Base-by-base conservation (phyloP, 345 rosid genomes). In the Laguncularia racemosa region DNA sequence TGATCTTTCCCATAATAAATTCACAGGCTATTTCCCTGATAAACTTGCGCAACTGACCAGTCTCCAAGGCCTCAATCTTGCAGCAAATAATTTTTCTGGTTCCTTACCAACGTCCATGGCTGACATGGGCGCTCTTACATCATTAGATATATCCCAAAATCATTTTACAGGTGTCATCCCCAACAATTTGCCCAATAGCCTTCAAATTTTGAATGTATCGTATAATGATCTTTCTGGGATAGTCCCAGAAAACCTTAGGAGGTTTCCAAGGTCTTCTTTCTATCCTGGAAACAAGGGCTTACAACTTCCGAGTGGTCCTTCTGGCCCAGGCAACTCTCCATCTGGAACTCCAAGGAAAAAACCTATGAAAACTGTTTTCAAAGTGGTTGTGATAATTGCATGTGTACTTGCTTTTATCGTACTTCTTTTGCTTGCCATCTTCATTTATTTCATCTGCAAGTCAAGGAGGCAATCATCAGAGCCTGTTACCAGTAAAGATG, bases 181-280 rank as follows among this genome's bases (percentile, higher is more conserved):
- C 1, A 76, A 56, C 71, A 89, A 89, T 64, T 70, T 89, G 70
- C 74, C 97, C 23, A 68, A 44, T 48, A 64, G 70, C 58, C 86
- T 93, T 48, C 66, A 59, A 60, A 80, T 73, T 67, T 83, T 93
- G 63, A 93, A 89, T 69, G 96, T 75, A 53, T 85, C 99, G 14
- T 66, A 79, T 64, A 93, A 93, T 63, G 85, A 89, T 76, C 82
- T 93, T 50, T 87, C 96, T 59, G 99, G 99, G 15, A 74, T 66
- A 66, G 95, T 89, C 65, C 97, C 99, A 40, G 96, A 85, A 72
- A 89, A 71, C 67, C 71, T 93, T 67, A 82, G 84, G 72, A 77
- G 62, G 68, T 89, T 87, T 64, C 89, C 92, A 48, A 66, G 63
- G 17, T 76, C 95, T 67, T 85, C 95, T n/a, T 93, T 89, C 73